A percentile compares a stretch with the other conserved stretches of the same genome.
phyloP scores from a whole-genome alignment of 2,329 filamentous ascomycete genomes.

The Cladosporium sp. region DNA sequence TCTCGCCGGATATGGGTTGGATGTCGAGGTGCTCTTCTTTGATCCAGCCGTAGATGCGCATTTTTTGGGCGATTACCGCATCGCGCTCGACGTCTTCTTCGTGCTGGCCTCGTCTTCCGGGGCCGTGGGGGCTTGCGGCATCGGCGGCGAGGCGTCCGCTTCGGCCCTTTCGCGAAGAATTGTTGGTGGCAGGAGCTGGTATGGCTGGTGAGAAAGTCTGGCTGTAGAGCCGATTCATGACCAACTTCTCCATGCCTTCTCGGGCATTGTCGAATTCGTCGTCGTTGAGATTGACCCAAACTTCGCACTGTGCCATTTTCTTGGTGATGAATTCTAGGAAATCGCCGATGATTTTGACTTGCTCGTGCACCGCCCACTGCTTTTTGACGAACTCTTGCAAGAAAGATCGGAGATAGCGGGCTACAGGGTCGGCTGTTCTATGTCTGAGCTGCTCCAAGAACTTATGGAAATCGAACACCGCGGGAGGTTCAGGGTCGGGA shows the following conservation, averaged over 20 bases:
- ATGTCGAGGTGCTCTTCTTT: conserved; percentile 92
- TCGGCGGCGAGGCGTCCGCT: conserved; percentile 42
- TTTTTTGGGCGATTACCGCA: conserved; percentile 92
- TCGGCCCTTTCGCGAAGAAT: conserved; percentile 65
- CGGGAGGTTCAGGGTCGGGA: conserved; percentile 63
- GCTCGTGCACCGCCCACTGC: conserved; percentile 99
- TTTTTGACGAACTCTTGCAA: conserved; percentile 91
- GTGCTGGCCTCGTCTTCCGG: conserved; percentile 88
- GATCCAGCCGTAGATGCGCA: conserved; percentile 95
- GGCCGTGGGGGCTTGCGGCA: conserved; percentile 50
- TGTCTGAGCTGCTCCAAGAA: conserved; percentile 95
- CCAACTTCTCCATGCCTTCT: conserved; percentile 98
- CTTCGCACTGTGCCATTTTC: conserved; percentile 96
- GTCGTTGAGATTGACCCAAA: conserved; percentile 93
- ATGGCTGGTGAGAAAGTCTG: conserved; percentile 97
- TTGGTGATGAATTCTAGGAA: conserved; percentile 95
- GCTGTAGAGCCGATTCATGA: conserved; percentile 94
- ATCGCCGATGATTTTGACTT: conserved; percentile 97
- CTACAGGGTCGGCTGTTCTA: conserved; percentile 95
- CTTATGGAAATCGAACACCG: conserved; percentile 95
- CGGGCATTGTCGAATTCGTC: conserved; percentile 97
- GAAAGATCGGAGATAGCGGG: conserved; percentile 91
- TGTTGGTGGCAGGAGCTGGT: conserved; percentile 63
- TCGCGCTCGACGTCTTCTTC: conserved; percentile 97
- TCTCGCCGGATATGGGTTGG: conserved; percentile 67